A percentile compares a stretch with the other conserved stretches of the same genome.
Conservation (phyloP, 768 basidiomycete genomes). For the Multifurca ochricompacta region DNA sequence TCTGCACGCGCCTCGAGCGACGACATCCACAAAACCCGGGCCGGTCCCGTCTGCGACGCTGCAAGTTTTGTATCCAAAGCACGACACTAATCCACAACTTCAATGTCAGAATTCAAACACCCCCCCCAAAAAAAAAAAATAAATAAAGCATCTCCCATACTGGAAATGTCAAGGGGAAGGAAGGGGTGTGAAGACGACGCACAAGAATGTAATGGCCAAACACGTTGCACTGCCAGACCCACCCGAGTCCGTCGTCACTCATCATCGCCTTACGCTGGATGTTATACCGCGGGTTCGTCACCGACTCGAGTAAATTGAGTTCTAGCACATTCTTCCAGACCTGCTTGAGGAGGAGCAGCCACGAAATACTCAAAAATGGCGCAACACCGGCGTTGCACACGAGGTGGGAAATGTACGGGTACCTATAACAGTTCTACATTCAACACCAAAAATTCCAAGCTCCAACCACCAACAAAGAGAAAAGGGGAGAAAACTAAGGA, state of each 20-base stretch:
- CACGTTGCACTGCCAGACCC: conserved; percentile 79
- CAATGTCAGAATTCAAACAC: not conserved
- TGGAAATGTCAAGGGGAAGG: too few species aligned
- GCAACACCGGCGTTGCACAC: conserved; percentile 75
- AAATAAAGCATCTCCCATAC: too few species aligned
- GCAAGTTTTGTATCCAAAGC: conserved; percentile 46
- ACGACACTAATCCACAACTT: conserved; percentile 46
- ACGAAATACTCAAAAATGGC: conserved; percentile 48
- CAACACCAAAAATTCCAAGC: not conserved
- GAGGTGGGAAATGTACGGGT: conserved; percentile 73
- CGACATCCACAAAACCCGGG: conserved; percentile 74
- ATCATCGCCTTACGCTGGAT: conserved; percentile 49
- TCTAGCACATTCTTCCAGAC: conserved; percentile 27
- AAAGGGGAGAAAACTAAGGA: too few species aligned
- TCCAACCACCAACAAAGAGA: too few species aligned
- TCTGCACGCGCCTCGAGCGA: conserved; percentile 54
- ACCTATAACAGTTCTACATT: conserved; percentile 37
- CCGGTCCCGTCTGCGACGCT: conserved; percentile 35
- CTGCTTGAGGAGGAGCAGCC: conserved; percentile 39
- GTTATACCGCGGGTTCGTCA: conserved; percentile 51
- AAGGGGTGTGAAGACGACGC: conserved; percentile 26
- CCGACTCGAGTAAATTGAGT: conserved; percentile 34
- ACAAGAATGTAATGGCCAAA: conserved; percentile 79
- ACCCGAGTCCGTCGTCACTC: conserved; percentile 65
- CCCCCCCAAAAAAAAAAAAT: not conserved